These are phyloP conservation scores for Hemerocallis citrina DNA, from an alignment of 106 monocot species.

Conservation along the genomic window DNA sequence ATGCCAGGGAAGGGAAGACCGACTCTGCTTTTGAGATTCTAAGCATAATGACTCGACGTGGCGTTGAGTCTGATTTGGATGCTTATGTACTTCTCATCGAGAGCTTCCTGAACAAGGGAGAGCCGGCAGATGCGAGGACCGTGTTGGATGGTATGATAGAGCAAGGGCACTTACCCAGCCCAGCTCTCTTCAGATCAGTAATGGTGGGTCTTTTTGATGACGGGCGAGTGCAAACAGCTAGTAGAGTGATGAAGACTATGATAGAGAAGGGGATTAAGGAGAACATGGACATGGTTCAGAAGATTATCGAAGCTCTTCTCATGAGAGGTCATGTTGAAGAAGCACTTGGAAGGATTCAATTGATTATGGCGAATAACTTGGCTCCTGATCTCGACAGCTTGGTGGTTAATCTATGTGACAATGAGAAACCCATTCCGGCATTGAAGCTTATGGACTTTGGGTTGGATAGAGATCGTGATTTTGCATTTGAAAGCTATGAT, in stretches of 20 bases:
- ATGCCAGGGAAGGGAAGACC: slow-evolving; percentile 57
- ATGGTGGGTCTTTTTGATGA: slow-evolving; percentile 68
- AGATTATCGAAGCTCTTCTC: slow-evolving; percentile 69
- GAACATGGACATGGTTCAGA: slow-evolving; percentile 65
- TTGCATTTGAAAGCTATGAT: slow-evolving; percentile 67
- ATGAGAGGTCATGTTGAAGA: slow-evolving; percentile 95
- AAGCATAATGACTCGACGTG: slow-evolving; percentile 56
- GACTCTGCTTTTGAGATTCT: slow-evolving; percentile 64
- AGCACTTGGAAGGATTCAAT: slow-evolving; percentile 68
- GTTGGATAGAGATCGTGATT: slow-evolving; percentile 72
- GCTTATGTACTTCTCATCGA: slow-evolving; percentile 41
- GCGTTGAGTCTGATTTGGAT: slow-evolving; percentile 47
- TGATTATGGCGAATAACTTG: slow-evolving; percentile 47
- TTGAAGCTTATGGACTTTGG: slow-evolving; percentile 67
- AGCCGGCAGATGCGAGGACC: slow-evolving; percentile 74
- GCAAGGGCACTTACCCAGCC: slow-evolving; percentile 64
- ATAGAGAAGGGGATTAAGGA: slow-evolving; percentile 81
- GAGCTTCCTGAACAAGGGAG: slow-evolving; percentile 70
- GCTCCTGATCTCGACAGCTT: slow-evolving; percentile 46
- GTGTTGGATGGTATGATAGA: slow-evolving; percentile 83
- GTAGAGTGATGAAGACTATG: slow-evolving; percentile 89
- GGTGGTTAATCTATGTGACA: slow-evolving; percentile 49
- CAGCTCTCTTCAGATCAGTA: slow-evolving; percentile 63
- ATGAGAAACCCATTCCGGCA: slow-evolving; percentile 44
- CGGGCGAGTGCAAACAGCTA: slow-evolving; percentile 82